Base-by-base conservation (phyloP, 2,329 filamentous ascomycete genomes). In the Penicillium sp. region DNA sequence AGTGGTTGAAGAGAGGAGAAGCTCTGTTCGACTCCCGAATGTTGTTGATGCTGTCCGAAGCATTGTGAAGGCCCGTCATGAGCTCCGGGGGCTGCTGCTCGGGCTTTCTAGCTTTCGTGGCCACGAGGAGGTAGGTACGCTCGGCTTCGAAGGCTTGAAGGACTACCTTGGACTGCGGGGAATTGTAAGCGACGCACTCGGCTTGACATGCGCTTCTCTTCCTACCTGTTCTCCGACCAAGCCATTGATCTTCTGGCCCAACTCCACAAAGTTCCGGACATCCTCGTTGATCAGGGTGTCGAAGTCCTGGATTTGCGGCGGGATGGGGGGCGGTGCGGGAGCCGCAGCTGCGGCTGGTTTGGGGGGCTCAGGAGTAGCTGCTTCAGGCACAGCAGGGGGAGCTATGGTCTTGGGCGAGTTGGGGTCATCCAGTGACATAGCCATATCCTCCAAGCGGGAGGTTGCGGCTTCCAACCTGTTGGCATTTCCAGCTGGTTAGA, bases 381-480 rank as follows among this genome's bases (percentile, higher is more conserved):
- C n/a, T n/a, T n/a, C n/a, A 31, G 60, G 52, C 38, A 61, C 45
- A 32, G 61, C 51, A 45, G 61, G 52, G 49, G 62, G 54, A 44
- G 62, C 55, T 21, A 62, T 35, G 63, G 69, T 54, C 68, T 69
- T 66, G 5, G 71, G 64, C 40, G 68, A 63, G 48, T 75, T 63
- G 73, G 77, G 48, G 79, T 68, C 69, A 53, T 73, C 71, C 39
- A 74, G 81, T 15, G 88, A 85, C 58, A 87, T 83, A 39, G 93
- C 91, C 64, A 98, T 95, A 69, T 98, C 93, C 75, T 98, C 93
- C 49, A 98, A 82, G 52, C 93, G 84, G 56, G 89, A 93, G 45
- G 93, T 98, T 33, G 93, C 93, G 69, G 93, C 93, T 78, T 98
- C 93, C 61, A 98, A 86, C 73, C 93, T 98, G 75, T 65, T 70